phyloP scores from a whole-genome alignment of 176 grass and related monocot genomes.

The Aegilops umbellulata region DNA sequence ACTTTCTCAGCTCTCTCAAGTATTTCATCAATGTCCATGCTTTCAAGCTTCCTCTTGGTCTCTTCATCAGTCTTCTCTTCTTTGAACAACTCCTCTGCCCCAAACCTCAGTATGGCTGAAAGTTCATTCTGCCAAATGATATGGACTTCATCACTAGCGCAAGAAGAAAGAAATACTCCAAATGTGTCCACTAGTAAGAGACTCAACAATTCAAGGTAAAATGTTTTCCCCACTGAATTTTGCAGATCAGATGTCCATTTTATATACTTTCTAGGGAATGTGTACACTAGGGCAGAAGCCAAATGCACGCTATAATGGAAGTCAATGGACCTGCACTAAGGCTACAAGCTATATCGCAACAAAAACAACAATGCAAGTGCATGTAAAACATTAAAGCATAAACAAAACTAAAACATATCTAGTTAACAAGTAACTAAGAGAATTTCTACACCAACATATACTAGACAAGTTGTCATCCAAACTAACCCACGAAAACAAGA shows the following conservation, averaged over 20 bases:
- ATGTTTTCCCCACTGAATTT: not conserved
- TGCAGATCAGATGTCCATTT: not conserved
- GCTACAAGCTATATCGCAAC: not conserved
- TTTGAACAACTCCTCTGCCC: conserved; percentile 97
- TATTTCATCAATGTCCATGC: conserved; percentile 99
- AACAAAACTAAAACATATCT: not conserved
- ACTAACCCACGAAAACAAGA: conserved; percentile 6
- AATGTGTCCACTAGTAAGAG: not conserved
- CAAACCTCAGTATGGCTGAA: conserved; percentile 97
- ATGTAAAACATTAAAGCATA: not conserved
- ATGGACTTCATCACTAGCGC: conserved; percentile 15
- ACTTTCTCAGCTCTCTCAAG: conserved; percentile 99
- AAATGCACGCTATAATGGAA: not conserved
- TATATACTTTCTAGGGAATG: not conserved
- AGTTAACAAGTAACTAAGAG: not conserved
- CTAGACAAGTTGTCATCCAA: not conserved
- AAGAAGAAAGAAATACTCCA: conserved; percentile 6
- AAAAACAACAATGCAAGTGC: not conserved
- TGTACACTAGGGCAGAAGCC: not conserved
- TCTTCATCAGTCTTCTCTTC: conserved; percentile 98
- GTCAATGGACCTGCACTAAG: not conserved
- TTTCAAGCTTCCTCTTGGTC: conserved; percentile 85
- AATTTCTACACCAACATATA: not conserved
- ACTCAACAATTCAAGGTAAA: not conserved
- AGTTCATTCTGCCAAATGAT: conserved; percentile 84